phyloP scores from a whole-genome alignment of 768 basidiomycete species.

The Dictyophora rubrovolvata region DNA sequence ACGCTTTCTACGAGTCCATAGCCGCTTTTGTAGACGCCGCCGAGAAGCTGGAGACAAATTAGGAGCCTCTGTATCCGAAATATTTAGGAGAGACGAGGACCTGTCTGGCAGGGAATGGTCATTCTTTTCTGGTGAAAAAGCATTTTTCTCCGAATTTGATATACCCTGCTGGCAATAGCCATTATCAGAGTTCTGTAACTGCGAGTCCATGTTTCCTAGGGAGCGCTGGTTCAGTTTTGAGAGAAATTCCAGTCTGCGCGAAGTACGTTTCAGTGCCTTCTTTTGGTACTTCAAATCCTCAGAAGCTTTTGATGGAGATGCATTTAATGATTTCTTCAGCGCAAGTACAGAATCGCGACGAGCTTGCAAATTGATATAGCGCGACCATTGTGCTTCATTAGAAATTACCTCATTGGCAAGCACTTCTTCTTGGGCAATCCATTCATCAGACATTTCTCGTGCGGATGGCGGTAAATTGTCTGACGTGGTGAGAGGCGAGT shows the following conservation, averaged over 20 bases:
- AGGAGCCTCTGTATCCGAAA: neutral
- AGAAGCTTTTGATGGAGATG: neutral
- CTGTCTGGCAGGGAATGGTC: neutral
- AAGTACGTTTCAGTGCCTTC: neutral
- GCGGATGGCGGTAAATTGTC: neutral
- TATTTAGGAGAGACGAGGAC: neutral
- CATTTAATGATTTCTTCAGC: neutral
- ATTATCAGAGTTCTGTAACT: too few species aligned
- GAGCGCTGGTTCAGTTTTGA: neutral
- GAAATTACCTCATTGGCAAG: neutral
- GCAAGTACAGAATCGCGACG: neutral
- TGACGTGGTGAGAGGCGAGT: neutral
- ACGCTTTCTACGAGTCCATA: slow-evolving; percentile 7
- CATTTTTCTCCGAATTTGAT: too few species aligned
- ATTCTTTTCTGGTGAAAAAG: neutral
- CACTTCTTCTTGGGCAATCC: neutral
- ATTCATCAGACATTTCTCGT: slow-evolving; percentile 5
- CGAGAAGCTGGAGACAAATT: neutral
- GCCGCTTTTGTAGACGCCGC: slow-evolving; percentile 3
- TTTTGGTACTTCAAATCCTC: neutral
- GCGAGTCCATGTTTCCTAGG: neutral
- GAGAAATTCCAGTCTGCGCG: neutral
- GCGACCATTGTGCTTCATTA: neutral
- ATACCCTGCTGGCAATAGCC: too few species aligned
- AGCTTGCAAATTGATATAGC: neutral